Percentiles rank a stretch among this genome's conserved stretches.
These are phyloP conservation scores for Pseudomonodictys pantanalensis DNA, from an alignment of 495 filamentous ascomycete genomes.

Conservation along the genomic window DNA sequence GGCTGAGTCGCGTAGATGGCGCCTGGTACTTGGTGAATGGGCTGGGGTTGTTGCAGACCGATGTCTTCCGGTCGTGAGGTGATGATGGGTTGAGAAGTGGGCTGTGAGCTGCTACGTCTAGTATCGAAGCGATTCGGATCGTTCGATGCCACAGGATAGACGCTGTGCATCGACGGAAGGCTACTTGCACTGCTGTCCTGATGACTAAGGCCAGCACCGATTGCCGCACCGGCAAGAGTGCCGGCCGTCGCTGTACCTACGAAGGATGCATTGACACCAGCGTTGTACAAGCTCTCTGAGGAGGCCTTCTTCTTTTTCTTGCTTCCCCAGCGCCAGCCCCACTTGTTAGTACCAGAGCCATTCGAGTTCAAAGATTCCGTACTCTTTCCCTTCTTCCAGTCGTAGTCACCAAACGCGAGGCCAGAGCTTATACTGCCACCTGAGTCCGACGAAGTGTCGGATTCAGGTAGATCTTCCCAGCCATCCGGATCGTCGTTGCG, in stretches of 20 bases:
- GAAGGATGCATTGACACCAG: conserved; percentile 9
- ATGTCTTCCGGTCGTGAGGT: conserved; percentile 35
- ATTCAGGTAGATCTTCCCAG: conserved; percentile 62
- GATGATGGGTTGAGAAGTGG: conserved; percentile 20
- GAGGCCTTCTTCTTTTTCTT: conserved; percentile 40
- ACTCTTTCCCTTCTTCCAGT: conserved; percentile 41
- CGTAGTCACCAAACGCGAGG: conserved; percentile 54
- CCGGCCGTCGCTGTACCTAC: conserved; percentile 21
- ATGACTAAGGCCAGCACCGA: conserved; percentile 11
- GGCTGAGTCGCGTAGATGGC: conserved; percentile 27
- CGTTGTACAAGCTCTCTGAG: conserved; percentile 15
- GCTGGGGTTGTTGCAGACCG: conserved; percentile 43
- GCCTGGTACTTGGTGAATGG: conserved; percentile 37
- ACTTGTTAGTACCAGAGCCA: conserved; percentile 50
- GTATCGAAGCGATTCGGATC: conserved; percentile 33
- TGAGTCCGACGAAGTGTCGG: conserved; percentile 42
- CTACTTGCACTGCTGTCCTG: conserved; percentile 31
- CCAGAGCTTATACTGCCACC: conserved; percentile 50
- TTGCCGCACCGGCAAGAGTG: conserved; percentile 20
- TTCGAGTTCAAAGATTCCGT: conserved; percentile 55
- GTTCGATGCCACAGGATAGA: conserved; percentile 29
- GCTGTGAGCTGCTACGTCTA: conserved; percentile 17
- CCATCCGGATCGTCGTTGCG: conserved; percentile 45
- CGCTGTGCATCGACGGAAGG: conserved; percentile 31
- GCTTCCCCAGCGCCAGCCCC: conserved; percentile 59